These are phyloP conservation scores for Boletus pseudo-olivaceus DNA, from an alignment of 768 basidiomycete genomes.

Conservation along the genomic window DNA sequence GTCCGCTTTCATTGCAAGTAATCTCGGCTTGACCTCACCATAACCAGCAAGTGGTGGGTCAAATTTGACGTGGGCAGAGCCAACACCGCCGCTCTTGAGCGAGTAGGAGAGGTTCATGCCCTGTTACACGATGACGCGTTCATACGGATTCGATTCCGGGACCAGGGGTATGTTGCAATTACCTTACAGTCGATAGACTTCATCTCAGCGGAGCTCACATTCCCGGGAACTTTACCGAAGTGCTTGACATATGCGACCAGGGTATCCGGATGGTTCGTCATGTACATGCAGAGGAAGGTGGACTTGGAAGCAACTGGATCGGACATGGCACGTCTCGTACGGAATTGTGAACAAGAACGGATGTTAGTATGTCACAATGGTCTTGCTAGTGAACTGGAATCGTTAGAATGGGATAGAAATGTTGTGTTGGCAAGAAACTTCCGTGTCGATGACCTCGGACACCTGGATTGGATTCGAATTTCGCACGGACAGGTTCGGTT, in stretches of 20 bases:
- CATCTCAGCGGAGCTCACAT: slow-evolving; percentile 66
- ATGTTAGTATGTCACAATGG: not conserved
- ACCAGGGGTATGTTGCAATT: slow-evolving; percentile 4
- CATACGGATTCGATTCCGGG: not conserved
- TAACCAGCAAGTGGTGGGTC: slow-evolving; percentile 72
- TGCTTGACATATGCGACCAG: slow-evolving; percentile 80
- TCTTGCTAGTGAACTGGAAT: not conserved
- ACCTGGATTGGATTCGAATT: too few relatives aligned
- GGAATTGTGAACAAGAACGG: not conserved
- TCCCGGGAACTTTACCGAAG: slow-evolving; percentile 60
- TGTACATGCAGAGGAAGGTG: slow-evolving; percentile 76
- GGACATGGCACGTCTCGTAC: slow-evolving; percentile 38
- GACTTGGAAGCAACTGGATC: slow-evolving; percentile 78
- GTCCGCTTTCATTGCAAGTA: slow-evolving; percentile 75
- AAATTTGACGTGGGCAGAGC: slow-evolving; percentile 51
- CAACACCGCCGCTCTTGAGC: slow-evolving; percentile 44
- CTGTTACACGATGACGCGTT: slow-evolving; percentile 31
- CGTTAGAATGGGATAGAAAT: not conserved
- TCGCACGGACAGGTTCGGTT: not conserved
- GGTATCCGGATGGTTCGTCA: slow-evolving; percentile 81
- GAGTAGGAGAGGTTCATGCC: slow-evolving; percentile 69
- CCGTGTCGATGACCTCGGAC: too few relatives aligned
- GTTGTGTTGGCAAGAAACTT: not conserved
- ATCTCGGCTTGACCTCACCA: slow-evolving; percentile 77
- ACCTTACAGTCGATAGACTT: slow-evolving; percentile 65